Evolutionary conservation across 208 protist genomes (phyloP).

Genomic region (Wallacemonas sp.): DNA sequence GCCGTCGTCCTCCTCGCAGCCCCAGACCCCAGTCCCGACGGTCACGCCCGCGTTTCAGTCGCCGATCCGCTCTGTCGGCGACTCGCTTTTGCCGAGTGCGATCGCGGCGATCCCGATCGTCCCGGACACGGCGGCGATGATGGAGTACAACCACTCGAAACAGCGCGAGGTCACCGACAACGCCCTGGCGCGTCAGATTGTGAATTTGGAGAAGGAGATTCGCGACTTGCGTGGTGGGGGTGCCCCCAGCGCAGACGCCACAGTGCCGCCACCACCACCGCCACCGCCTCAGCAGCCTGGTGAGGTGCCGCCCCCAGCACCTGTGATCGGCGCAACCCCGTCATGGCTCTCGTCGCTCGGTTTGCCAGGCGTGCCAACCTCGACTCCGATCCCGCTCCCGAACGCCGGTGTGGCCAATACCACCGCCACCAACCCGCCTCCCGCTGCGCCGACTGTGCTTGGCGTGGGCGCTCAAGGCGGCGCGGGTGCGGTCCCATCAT

Average conservation of each 20-base stretch:
- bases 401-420: constrained; percentile 4
- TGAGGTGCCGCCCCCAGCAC: background rate
- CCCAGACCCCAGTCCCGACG: constrained; percentile 6
- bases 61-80: background rate
- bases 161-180: constrained; percentile 66
- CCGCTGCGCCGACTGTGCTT: background rate
- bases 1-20: background rate
- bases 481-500: background rate
- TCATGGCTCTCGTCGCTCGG: constrained; percentile 3
- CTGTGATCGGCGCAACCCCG: background rate
- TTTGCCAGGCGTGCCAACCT: background rate
- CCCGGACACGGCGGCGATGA: constrained; percentile 68
- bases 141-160: constrained; percentile 72
- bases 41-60: constrained; percentile 10
- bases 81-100: background rate
- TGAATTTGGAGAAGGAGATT: constrained; percentile 61
- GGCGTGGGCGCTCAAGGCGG: background rate
- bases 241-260: background rate
- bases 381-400: background rate
- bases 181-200: constrained; percentile 63
- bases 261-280: background rate
- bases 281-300: background rate
- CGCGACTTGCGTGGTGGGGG: constrained; percentile 26
- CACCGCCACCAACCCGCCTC: constrained; percentile 9
- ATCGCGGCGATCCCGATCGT: constrained; percentile 67